phyloP scores from a whole-genome alignment of 2,329 filamentous ascomycete species.

The Pseudocercospora eumusae region DNA sequence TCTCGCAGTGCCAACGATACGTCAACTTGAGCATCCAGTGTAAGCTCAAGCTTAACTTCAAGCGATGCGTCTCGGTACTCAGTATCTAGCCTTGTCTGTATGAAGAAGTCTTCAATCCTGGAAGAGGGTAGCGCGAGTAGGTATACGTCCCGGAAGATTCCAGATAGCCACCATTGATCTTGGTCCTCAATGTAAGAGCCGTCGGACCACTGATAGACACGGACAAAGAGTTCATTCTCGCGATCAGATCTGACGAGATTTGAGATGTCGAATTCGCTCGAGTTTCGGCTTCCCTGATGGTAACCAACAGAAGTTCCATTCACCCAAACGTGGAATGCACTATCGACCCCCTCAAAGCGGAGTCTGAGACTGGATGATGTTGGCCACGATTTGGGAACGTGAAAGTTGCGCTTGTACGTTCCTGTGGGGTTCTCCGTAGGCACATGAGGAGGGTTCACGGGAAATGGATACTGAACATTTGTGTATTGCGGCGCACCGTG shows the following conservation, averaged over 20 bases:
- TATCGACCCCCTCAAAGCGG: conserved; percentile 70
- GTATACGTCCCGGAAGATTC: conserved; percentile 68
- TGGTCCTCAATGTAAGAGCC: conserved; percentile 69
- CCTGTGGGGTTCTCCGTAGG: conserved; percentile 65
- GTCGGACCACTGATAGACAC: conserved; percentile 69
- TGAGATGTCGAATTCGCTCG: conserved; percentile 68
- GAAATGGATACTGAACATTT: conserved; percentile 66
- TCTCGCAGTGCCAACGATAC: conserved; percentile 27
- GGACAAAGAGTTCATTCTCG: conserved; percentile 60
- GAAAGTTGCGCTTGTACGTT: conserved; percentile 59
- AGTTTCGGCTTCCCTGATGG: conserved; percentile 67
- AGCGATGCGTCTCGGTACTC: conserved; percentile 55
- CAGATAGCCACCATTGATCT: conserved; percentile 61
- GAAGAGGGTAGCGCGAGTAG: conserved; percentile 58
- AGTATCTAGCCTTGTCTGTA: conserved; percentile 56
- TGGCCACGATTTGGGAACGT: conserved; percentile 52
- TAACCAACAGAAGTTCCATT: conserved; percentile 66
- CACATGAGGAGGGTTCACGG: conserved; percentile 63
- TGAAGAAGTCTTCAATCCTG: conserved; percentile 60
- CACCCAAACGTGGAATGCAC: conserved; percentile 67
- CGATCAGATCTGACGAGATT: conserved; percentile 46
- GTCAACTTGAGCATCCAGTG: conserved; percentile 8
- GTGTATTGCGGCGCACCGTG: conserved; percentile 68
- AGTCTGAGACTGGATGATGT: conserved; percentile 58
- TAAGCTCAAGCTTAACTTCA: conserved; percentile 47